Evolutionary conservation across 2,329 filamentous ascomycete genomes (phyloP).

Genomic region (Pseudocercospora cruenta): DNA sequence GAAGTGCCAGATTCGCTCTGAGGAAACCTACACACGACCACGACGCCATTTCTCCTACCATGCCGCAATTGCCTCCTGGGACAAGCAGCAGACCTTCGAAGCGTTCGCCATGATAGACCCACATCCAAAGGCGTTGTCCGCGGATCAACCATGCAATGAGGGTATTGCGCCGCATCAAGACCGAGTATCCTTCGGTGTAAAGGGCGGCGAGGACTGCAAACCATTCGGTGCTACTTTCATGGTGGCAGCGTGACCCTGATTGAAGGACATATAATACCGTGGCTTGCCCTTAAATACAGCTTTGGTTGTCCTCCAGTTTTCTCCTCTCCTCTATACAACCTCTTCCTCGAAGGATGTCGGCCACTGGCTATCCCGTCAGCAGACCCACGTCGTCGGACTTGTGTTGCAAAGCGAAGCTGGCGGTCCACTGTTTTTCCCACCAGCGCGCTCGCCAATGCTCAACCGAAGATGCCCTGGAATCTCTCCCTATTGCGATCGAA

Average conservation of each 20-base stretch:
- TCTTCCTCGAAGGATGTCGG: background rate
- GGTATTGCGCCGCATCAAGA: conserved; percentile 12
- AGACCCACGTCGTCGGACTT: background rate
- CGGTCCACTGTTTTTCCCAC: conserved; percentile 21
- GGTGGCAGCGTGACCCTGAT: background rate
- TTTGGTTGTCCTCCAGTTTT: background rate
- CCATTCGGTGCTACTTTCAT: conserved; percentile 5
- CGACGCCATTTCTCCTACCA: background rate
- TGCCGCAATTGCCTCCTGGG: background rate
- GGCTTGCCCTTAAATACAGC: background rate
- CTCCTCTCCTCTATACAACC: background rate
- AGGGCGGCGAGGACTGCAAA: conserved; percentile 8
- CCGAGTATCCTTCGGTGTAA: conserved; percentile 16
- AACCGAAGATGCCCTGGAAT: conserved; percentile 4
- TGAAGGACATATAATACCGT: conserved; percentile 5
- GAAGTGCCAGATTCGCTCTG: background rate
- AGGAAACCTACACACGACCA: too few species aligned
- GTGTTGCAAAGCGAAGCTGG: background rate
- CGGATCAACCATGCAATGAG: background rate
- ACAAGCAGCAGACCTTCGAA: background rate
- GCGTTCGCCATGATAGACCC: background rate
- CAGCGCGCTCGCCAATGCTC: conserved; percentile 10
- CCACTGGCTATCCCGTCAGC: background rate
- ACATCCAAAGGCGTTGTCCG: background rate
- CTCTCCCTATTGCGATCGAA: background rate